phyloP scores from a whole-genome alignment of 352 stramenopile species.

The Chrysophaeum taylorii region DNA sequence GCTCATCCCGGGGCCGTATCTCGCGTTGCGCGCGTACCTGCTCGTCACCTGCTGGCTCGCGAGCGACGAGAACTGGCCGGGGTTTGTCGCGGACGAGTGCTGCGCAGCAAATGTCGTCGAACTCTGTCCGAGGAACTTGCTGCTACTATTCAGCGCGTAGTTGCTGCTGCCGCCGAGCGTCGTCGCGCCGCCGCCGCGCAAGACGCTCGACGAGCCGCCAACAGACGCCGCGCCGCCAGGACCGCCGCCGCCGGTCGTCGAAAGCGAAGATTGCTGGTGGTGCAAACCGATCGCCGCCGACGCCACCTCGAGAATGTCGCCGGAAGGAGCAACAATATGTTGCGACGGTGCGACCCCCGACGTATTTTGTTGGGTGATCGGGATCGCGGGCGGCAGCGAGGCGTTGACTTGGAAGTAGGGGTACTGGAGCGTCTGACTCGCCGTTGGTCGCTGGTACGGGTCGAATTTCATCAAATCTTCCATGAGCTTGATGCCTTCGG shows the following conservation, averaged over 20 bases:
- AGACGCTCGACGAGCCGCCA: background rate
- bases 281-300: background rate
- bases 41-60: background rate
- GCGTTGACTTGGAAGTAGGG: conserved; percentile 70
- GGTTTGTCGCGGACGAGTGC: too few species aligned
- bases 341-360: too few species aligned
- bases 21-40: conserved; percentile 1
- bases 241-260: background rate
- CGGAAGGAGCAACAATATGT: too few species aligned
- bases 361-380: too few species aligned
- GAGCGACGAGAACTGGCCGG: too few species aligned
- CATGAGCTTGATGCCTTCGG: conserved; percentile 79
- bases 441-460: conserved; percentile 76
- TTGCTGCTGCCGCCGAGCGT: background rate
- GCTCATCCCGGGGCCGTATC: background rate
- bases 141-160: too few species aligned
- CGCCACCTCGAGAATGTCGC: conserved; percentile 8
- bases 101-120: too few species aligned
- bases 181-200: conserved; percentile 4
- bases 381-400: conserved; percentile 3
- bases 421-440: conserved; percentile 81
- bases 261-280: background rate
- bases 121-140: too few species aligned
- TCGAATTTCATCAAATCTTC: conserved; percentile 80
- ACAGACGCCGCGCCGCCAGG: background rate